phyloP scores from a whole-genome alignment of 1,284 basidiomycete species.

The Ustilago tritici region DNA sequence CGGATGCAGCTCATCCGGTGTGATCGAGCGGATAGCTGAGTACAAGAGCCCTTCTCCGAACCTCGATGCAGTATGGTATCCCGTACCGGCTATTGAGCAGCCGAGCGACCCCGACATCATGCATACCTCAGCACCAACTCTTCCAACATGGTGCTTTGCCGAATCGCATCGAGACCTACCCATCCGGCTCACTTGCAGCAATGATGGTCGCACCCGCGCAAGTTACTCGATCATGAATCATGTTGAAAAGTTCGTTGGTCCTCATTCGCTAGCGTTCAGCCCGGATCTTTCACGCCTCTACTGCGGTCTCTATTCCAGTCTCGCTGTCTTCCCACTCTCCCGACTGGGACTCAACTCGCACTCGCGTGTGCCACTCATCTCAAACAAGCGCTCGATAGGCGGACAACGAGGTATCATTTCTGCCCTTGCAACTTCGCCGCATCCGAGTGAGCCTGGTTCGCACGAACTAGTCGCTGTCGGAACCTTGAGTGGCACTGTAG shows the following conservation, averaged over 20 bases:
- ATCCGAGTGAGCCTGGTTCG: conserved; percentile 17
- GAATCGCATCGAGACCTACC: conserved; percentile 53
- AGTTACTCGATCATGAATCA: conserved; percentile 63
- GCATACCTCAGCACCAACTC: background rate
- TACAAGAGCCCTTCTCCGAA: conserved; percentile 44
- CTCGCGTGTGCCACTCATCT: conserved; percentile 27
- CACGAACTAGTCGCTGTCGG: conserved; percentile 58
- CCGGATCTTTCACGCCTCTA: conserved; percentile 55
- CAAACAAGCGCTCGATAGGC: conserved; percentile 15
- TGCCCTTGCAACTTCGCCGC: conserved; percentile 24
- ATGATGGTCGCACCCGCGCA: conserved; percentile 31
- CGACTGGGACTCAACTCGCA: conserved; percentile 57
- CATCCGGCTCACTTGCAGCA: conserved; percentile 46
- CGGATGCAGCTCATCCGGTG: background rate
- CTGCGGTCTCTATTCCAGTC: conserved; percentile 38
- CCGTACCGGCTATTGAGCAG: conserved; percentile 28
- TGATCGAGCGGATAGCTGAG: background rate
- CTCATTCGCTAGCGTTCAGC: conserved; percentile 55
- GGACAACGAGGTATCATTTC: conserved; percentile 57
- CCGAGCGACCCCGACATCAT: background rate
- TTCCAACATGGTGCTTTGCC: conserved; percentile 55
- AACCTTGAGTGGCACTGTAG: conserved; percentile 55
- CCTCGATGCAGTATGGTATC: conserved; percentile 59
- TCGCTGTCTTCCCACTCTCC: conserved; percentile 49
- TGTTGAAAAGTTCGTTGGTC: conserved; percentile 57